Evolutionary conservation across 2,329 filamentous ascomycete species (phyloP).

Genomic region (Pseudopithomyces chartarum): DNA sequence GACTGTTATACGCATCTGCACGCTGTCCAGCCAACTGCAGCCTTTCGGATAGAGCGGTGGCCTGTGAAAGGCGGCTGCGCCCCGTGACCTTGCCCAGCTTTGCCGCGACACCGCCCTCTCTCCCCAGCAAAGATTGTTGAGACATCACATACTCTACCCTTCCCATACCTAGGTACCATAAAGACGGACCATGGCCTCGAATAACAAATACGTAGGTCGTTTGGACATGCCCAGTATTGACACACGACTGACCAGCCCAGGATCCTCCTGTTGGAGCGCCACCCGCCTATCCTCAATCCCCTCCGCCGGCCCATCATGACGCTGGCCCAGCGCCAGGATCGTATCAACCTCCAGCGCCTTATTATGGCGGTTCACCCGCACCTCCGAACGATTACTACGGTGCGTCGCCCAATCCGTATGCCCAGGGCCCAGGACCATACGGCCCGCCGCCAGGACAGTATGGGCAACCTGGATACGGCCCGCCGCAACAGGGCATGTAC

Average conservation of each 20-base stretch:
- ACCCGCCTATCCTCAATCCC: constrained; percentile 39
- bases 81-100: constrained; percentile 21
- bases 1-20: not conserved
- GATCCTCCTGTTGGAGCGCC: constrained; percentile 34
- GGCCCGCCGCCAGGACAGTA: constrained; percentile 17
- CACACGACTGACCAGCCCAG: constrained; percentile 20
- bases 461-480: constrained; percentile 25
- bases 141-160: not conserved
- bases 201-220: constrained; percentile 33
- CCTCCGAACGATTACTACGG: constrained; percentile 4
- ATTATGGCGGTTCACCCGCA: constrained; percentile 19
- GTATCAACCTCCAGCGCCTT: constrained; percentile 25
- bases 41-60: not conserved
- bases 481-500: constrained; percentile 39
- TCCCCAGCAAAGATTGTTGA: not conserved
- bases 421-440: constrained; percentile 29
- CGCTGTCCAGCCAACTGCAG: not conserved
- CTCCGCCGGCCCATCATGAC: constrained; percentile 39
- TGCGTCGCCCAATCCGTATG: constrained; percentile 22
- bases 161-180: not conserved
- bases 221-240: not conserved
- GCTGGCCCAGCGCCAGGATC: constrained; percentile 27
- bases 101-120: constrained; percentile 11
- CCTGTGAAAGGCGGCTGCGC: not conserved
- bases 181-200: constrained; percentile 13